A percentile compares a stretch with the other conserved stretches of the same genome.
phyloP scores from a whole-genome alignment of 805 yeast genomes.

The Suhomyces prunicola region DNA sequence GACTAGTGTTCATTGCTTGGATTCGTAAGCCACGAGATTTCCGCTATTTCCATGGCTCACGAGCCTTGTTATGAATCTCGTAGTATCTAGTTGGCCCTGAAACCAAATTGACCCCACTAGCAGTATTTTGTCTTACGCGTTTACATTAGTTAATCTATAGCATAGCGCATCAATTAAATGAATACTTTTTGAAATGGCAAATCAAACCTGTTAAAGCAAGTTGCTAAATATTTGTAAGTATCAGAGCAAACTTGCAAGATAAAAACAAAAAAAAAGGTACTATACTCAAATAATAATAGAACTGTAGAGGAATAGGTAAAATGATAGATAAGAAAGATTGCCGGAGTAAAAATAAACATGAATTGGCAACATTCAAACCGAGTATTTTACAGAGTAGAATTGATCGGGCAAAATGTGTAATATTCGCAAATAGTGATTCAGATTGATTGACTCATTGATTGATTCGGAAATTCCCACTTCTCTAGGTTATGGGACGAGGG shows the following conservation, averaged over 20 bases:
- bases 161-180: not conserved
- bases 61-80: not conserved
- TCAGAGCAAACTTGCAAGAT: not conserved
- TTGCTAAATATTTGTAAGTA: not conserved
- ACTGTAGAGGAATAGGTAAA: slow-evolving; percentile 4
- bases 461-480: not conserved
- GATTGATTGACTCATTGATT: not conserved
- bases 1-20: not conserved
- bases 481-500: slow-evolving; percentile 1
- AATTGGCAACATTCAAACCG: not conserved
- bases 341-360: not conserved
- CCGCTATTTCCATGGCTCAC: not conserved
- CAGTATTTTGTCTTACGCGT: not conserved
- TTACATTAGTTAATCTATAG: not conserved
- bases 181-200: not conserved
- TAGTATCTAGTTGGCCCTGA: not conserved
- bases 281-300: slow-evolving; percentile 4
- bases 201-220: not conserved
- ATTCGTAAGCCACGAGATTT: not conserved
- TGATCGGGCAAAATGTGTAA: not conserved
- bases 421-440: not conserved
- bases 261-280: not conserved
- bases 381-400: slow-evolving; percentile 1
- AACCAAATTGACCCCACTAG: not conserved
- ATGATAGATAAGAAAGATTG: not conserved